Percentiles rank a stretch among this genome's conserved stretches.
phyloP scores from a whole-genome alignment of 1,139 yeast genomes.

The Protomyces arabidopsidicola region DNA sequence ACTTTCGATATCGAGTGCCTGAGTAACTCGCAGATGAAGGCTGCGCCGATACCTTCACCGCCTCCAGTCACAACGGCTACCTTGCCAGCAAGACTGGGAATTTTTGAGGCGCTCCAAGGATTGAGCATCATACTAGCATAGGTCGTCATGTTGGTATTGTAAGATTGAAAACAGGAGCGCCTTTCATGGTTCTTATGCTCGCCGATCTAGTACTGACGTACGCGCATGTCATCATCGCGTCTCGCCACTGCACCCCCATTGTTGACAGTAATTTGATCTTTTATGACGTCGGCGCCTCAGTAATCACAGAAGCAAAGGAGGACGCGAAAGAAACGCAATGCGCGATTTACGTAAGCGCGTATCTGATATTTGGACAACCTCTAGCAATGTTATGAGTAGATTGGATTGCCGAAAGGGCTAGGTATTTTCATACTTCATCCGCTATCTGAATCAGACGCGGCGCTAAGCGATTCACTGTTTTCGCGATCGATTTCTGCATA shows the following conservation, averaged over 20 bases:
- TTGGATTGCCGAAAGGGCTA: background rate
- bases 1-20: conserved; percentile 15
- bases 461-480: background rate
- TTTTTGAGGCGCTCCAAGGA: conserved; percentile 36
- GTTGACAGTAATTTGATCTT: no score
- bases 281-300: no score
- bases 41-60: conserved; percentile 33
- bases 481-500: background rate
- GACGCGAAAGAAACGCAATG: background rate
- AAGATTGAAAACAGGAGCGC: background rate
- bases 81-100: conserved; percentile 46
- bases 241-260: no score
- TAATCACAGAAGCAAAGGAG: background rate
- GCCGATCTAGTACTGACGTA: no score
- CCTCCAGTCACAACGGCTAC: conserved; percentile 36
- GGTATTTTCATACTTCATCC: background rate
- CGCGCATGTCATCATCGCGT: no score
- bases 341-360: background rate
- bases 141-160: background rate
- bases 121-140: conserved; percentile 1
- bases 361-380: background rate
- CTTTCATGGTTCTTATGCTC: no score
- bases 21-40: conserved; percentile 31
- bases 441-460: background rate
- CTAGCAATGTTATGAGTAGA: background rate